Evolutionary conservation across 2,329 filamentous ascomycete species (phyloP), one percentile per base, ranked within the genome.

Genomic region (Herpotrichia juniperi): DNA sequence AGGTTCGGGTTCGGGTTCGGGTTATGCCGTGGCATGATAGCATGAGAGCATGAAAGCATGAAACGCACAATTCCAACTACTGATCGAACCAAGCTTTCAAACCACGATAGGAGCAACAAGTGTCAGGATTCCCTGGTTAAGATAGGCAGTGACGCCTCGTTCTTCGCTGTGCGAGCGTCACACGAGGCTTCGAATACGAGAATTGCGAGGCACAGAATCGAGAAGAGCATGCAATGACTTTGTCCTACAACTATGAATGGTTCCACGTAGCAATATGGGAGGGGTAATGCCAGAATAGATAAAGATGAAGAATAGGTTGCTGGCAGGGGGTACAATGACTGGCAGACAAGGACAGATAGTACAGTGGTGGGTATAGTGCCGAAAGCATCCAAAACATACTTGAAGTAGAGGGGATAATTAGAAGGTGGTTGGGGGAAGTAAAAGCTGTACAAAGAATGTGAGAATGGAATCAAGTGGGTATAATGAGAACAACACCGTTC

Each of bases 341-440:
- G 34, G 21, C 34, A 17, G 34, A 34, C 31, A 35, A n/a, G n/a
- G 32, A 35, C 32, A 16, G 32, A 39, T 14, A 22, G 34, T 40
- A 21, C 37, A 40, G 14, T 21, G 21, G 25, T 40, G 37, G 37
- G 37, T 40, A 40, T 40, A 40, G 37, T 24, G 25, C 37, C 37
- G n/a, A 25, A 40, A 21, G 14, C 21, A 40, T 40, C 37, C 9
- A 25, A 40, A 40, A 24, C 17, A 37, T 17, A 37, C 19, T 14
- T 3, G 21, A 14, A 3, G 22, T 21, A 10, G 25, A 40, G 11
- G 7, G 21, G 19, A n/a, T 22, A 17, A 40, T 40, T 40, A 40
- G 19, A 40, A 25, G 19, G 4, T 22, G 11, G 19, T 12, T 25
- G 4, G 12, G n/a, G 26, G 26, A 34, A 34, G 31, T 11, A 34